These are phyloP conservation scores for Pycnococcus provasolii DNA, from an alignment of 139 green algal genomes.

Conservation along the genomic window DNA sequence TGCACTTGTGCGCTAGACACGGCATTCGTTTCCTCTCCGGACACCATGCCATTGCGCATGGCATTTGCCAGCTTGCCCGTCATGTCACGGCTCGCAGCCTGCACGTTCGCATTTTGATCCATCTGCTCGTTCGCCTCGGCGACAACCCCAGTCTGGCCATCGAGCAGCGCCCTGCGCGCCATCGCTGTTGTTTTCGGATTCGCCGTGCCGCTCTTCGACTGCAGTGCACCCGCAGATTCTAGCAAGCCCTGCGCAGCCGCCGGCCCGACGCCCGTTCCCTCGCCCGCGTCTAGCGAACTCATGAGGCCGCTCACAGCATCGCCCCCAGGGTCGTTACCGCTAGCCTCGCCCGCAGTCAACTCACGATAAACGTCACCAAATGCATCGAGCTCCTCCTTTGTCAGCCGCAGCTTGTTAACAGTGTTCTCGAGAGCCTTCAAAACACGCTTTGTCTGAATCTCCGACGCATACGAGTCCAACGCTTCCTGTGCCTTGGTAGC, in stretches of 20 bases:
- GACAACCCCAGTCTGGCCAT: no score
- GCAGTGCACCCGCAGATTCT: not conserved
- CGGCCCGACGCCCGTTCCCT: slow-evolving; percentile 4
- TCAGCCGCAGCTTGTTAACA: slow-evolving; percentile 10
- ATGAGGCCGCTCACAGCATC: slow-evolving; percentile 5
- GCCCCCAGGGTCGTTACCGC: not conserved
- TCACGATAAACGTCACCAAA: slow-evolving; percentile 18
- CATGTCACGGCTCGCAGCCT: slow-evolving; percentile 1
- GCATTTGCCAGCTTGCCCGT: slow-evolving; percentile 17
- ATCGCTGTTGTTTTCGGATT: no score
- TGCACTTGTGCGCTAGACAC: slow-evolving; percentile 8
- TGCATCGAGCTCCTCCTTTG: slow-evolving; percentile 16
- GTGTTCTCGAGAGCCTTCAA: slow-evolving; percentile 9
- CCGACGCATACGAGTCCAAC: not conserved
- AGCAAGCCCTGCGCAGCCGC: slow-evolving; percentile 12
- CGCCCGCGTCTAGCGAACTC: not conserved
- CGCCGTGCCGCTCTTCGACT: no score
- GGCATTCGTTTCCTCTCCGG: slow-evolving; percentile 14
- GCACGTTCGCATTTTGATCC: no score
- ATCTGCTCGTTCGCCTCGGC: no score
- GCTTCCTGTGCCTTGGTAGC: slow-evolving; percentile 1
- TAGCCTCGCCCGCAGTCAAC: not conserved
- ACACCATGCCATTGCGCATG: slow-evolving; percentile 5
- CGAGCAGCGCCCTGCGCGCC: no score
- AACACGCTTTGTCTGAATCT: slow-evolving; percentile 3